Evolutionary conservation across 2,329 filamentous ascomycete species (phyloP), one percentile per base, ranked within the genome.

Genomic region (Celoporthe dispersa): DNA sequence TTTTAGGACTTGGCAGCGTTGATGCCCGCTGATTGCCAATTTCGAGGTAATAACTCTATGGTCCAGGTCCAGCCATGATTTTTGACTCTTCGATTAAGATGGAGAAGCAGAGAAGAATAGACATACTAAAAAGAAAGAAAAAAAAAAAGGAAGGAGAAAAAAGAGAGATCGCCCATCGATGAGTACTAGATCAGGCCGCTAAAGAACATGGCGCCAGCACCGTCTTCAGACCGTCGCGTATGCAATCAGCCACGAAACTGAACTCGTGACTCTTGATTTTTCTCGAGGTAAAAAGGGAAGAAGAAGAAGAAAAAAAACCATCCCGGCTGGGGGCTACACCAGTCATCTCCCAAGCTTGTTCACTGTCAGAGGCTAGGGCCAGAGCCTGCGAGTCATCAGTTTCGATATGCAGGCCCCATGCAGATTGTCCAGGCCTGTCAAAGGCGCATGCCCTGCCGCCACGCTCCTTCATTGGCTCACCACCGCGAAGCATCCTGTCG

Each of bases 1-100:
- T 12, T 53, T 25, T 3, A 19, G 53, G 53, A 31, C 53, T 57
- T 78, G 62, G 35, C 59, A 44, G 37, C 37, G 12, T 44, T 44
- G 7, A 41, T 61, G 59, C 35, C 35, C 25, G 53, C 25, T 57
- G 53, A 57, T 57, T 41, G 35, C 60, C 16, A 63, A 63, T 63
- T 63, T 63, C 60, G 28, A 44, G 33, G 11, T n/a, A 41, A 25
- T 28, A n/a, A 28, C 12, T 19, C 31, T 11, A 37, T n/a, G 8
- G 57, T 22, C 31, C 31, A 35, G 31, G 35, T 19, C 19, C 57
- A 35, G 51, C 25, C 25, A 33, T 57, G 28, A 31, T 31, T 31
- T 31, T 31, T 3, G 33, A 28, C 53, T 31, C 14, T 14, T 51
- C 3, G 53, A 16, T 16, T 57, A 31, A 31, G 11, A 19, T 6